A percentile compares a stretch with the other conserved stretches of the same genome.
These are phyloP conservation scores for Filobasidium wieringae DNA, from an alignment of 768 basidiomycete genomes.

Conservation along the genomic window DNA sequence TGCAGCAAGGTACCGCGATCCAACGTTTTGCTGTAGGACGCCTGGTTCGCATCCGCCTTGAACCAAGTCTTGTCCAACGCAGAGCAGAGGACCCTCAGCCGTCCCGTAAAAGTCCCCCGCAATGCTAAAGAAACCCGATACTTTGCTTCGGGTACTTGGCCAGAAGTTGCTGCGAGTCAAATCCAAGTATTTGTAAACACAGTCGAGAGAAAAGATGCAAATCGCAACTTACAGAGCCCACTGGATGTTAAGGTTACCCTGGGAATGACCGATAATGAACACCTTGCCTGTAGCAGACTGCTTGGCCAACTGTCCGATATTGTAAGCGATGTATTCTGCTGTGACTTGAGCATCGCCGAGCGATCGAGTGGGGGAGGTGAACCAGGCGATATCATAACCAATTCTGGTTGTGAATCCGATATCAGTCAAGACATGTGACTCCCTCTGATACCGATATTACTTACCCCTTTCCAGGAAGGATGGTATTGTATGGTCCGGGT, in stretches of 20 bases:
- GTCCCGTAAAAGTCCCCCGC: conserved; percentile 27
- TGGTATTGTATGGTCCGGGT: conserved; percentile 22
- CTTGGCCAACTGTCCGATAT: conserved; percentile 19
- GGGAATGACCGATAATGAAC: conserved; percentile 27
- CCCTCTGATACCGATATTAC: background rate
- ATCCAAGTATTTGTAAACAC: conserved; percentile 10
- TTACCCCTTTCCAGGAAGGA: conserved; percentile 23
- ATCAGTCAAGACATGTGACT: too few relatives aligned
- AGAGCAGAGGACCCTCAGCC: conserved; percentile 12
- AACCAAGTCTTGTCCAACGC: conserved; percentile 7
- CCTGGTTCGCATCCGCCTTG: conserved; percentile 24
- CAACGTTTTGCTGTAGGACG: conserved; percentile 27
- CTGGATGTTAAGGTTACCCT: conserved; percentile 14
- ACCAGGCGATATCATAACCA: conserved; percentile 29
- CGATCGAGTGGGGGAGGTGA: conserved; percentile 18
- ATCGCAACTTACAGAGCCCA: too few relatives aligned
- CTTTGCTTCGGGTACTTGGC: conserved; percentile 19
- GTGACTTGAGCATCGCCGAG: conserved; percentile 24
- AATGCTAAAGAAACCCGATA: conserved; percentile 20
- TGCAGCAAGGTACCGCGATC: conserved; percentile 24
- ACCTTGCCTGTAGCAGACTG: conserved; percentile 23
- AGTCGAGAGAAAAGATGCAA: background rate
- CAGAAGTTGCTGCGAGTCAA: conserved; percentile 28
- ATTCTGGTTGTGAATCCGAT: conserved; percentile 4
- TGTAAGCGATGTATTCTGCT: conserved; percentile 29